Percentiles rank a stretch among this genome's conserved stretches.
These are phyloP conservation scores for Yarrowia divulgata DNA, from an alignment of 805 yeast genomes.

Conservation along the genomic window DNA sequence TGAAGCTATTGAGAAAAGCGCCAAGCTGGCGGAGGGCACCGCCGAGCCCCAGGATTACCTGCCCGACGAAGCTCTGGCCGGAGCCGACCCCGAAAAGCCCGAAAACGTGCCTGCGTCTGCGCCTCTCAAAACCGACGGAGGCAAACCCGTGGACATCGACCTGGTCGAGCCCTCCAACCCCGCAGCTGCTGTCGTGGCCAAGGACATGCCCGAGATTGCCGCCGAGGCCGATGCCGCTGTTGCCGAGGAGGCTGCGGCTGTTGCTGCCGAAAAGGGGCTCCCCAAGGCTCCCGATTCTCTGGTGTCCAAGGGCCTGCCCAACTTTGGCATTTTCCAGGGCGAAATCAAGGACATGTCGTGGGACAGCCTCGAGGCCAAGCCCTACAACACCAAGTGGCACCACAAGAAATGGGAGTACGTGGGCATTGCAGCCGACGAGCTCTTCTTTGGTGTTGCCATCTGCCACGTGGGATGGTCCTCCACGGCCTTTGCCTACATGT, in stretches of 20 bases:
- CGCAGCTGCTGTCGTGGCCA: constrained; percentile 17
- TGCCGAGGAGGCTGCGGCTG: constrained; percentile 27
- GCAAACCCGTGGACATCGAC: constrained; percentile 20
- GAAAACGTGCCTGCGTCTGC: neutral
- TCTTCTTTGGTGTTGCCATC: constrained; percentile 27
- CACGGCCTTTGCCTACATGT: constrained; percentile 37
- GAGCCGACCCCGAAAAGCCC: constrained; percentile 29
- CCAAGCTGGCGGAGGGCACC: constrained; percentile 25
- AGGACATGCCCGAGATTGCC: constrained; percentile 26
- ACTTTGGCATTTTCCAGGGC: constrained; percentile 34
- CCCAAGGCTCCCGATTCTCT: constrained; percentile 34
- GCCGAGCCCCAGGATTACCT: constrained; percentile 28
- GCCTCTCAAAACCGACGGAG: constrained; percentile 15
- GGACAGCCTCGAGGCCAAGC: constrained; percentile 36
- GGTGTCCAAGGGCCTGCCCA: constrained; percentile 36
- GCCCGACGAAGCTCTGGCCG: constrained; percentile 8
- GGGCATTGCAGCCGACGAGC: constrained; percentile 18
- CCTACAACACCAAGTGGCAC: constrained; percentile 34
- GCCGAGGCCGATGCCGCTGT: constrained; percentile 30
- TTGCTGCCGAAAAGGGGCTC: constrained; percentile 10
- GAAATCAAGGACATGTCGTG: constrained; percentile 19
- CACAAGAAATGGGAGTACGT: constrained; percentile 36
- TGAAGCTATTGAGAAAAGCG: constrained; percentile 12
- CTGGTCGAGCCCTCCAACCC: constrained; percentile 26
- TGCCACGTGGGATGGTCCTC: constrained; percentile 36